phyloP scores from a whole-genome alignment of 768 basidiomycete genomes.

The Tylopilus felleus region DNA sequence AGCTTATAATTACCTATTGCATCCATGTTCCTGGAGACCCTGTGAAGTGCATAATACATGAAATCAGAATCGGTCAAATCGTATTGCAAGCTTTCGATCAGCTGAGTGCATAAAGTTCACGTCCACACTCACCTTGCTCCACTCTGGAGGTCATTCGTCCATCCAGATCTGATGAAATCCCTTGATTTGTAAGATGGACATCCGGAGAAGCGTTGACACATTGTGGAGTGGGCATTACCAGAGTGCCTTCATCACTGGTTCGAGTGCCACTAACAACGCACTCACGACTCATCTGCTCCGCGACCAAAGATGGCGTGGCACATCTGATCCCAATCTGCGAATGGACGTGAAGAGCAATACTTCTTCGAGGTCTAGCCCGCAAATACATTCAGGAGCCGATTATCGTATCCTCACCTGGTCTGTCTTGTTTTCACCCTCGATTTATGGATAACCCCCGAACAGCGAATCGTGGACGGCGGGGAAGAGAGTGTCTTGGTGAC shows the following conservation, averaged over 20 bases:
- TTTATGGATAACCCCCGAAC: background rate
- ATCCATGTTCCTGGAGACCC: constrained; percentile 18
- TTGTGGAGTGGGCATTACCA: constrained; percentile 16
- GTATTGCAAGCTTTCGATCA: constrained; percentile 2
- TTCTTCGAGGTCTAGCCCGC: background rate
- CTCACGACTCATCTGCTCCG: constrained; percentile 7
- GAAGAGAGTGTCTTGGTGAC: no score
- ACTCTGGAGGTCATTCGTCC: background rate
- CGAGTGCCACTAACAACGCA: background rate
- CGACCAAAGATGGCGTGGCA: constrained; percentile 2
- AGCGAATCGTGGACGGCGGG: background rate
- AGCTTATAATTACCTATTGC: background rate
- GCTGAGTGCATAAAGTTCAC: constrained; percentile 1
- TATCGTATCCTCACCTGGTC: background rate
- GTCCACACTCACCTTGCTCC: background rate
- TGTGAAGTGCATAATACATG: constrained; percentile 9
- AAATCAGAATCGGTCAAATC: background rate
- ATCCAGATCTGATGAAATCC: background rate
- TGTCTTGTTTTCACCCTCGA: background rate
- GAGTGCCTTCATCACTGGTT: constrained; percentile 1
- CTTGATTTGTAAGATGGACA: background rate
- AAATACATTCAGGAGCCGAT: background rate
- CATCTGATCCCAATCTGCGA: constrained; percentile 1
- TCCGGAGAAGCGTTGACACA: constrained; percentile 1
- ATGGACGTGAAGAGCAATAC: background rate